Conservation (phyloP, 1,139 yeast genomes). For the Lodderomyces beijingensis region DNA sequence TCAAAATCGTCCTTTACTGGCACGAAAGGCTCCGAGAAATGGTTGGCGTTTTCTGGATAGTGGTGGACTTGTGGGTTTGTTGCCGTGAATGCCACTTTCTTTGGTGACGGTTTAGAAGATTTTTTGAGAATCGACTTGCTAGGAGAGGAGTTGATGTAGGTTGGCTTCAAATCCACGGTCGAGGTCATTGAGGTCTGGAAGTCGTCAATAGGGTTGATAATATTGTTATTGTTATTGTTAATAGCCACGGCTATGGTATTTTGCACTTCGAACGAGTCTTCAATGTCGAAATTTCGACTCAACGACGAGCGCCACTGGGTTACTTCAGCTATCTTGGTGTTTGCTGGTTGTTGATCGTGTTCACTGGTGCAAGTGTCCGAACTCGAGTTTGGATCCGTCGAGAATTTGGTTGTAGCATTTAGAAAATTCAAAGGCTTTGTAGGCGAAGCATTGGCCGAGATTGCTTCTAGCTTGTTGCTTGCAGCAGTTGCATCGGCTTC, state of each 20-base stretch:
- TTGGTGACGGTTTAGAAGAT: constrained; percentile 29
- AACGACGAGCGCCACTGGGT: constrained; percentile 13
- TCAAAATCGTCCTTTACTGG: background rate
- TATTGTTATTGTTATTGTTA: too few species aligned
- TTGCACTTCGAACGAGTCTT: constrained; percentile 16
- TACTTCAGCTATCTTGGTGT: background rate
- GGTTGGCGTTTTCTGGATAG: constrained; percentile 16
- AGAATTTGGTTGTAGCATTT: constrained; percentile 5
- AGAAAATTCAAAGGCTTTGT: constrained; percentile 34
- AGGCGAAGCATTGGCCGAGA: constrained; percentile 23
- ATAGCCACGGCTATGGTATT: constrained; percentile 13
- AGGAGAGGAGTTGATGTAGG: constrained; percentile 22
- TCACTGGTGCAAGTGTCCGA: constrained; percentile 44
- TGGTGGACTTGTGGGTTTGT: constrained; percentile 35
- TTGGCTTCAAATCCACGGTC: constrained; percentile 16
- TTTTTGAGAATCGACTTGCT: constrained; percentile 41
- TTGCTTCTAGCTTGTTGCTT: constrained; percentile 6
- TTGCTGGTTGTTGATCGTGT: constrained; percentile 8
- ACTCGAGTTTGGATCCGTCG: constrained; percentile 32
- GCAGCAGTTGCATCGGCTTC: constrained; percentile 8
- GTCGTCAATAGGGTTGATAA: constrained; percentile 22
- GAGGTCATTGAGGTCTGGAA: constrained; percentile 27
- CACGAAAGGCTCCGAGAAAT: background rate
- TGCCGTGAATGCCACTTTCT: constrained; percentile 37
- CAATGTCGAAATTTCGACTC: constrained; percentile 27